Evolutionary conservation across 371 early-diverging fungal species (phyloP), one percentile per base, ranked within the genome.

Genomic region (Circinella umbellata): DNA sequence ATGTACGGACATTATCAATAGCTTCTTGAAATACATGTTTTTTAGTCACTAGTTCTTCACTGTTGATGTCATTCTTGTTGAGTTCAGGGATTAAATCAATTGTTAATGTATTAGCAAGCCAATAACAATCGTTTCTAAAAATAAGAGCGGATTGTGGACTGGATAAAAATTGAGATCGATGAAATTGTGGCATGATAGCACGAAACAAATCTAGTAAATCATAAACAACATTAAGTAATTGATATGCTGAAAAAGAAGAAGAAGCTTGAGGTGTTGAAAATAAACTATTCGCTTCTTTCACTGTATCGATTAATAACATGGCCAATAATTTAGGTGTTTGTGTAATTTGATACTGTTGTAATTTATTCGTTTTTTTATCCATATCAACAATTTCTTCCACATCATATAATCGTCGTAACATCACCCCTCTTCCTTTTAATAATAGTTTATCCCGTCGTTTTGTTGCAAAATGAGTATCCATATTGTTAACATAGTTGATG

Each of bases 111-210:
- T 76, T 54, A 74, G 91, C 86, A 10, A 92, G 73, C 76, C 87
- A 92, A 72, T 86, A 79, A 66, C 93, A 93, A 69, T 93, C 93
- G 48, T 92, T 93, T 61, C 87, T 77, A 66, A 92, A 91, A 13
- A 91, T 75, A 63, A 92, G 83, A 0, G 88, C 74, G 34, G 86
- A 68, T 5, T 89, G 86, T 17, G 91, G 88, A n/a, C 84, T 72
- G 7, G 75, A 64, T 9, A 80, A 53, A 38, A 80, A 75, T 9
- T 73, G 74, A 0, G 67, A 57, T 20, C 81, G 78, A 64, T 86
- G 80, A 65, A 78, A 79, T 15, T 76, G 73, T 2, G 90, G 88
- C 79, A 86, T 81, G 9, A 86, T 71, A n/a, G 84, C 83, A 27
- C 83, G 81, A 64, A 80, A 86, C 63, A 90, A 73, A 46, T 86